Base-by-base conservation (phyloP, 129 eudicot species). In the Logfia minima region DNA sequence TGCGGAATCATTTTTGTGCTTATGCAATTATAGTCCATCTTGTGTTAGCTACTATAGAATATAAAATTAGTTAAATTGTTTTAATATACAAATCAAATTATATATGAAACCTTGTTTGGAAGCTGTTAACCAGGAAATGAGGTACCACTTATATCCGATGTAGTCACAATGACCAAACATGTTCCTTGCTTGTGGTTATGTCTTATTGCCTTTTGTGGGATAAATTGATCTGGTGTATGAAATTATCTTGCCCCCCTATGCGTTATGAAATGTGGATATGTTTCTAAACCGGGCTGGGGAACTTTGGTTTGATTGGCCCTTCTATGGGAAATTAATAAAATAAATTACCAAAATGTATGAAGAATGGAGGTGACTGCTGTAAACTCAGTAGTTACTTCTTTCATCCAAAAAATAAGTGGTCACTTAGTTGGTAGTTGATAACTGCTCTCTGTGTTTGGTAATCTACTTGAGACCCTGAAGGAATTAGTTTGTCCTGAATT, bases 1-100 rank as follows among this genome's bases (percentile, higher is more conserved):
- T 18, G 29, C 11, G 37, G 63, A 74, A 60, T 74, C 60, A 26
- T 11, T 17, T 41, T 39, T 76, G 72, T 48, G 64, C 64, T 43
- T 43, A 6, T 43, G 16, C 13, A 10, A 43, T 8, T 9, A 43
- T 43, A 43, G 51, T 43, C 16, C 16, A 10, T 43, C 51, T 8
- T 43, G 4, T 8, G 51, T 43, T 43, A 10, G 51, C 51, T 43
- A 10, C 55, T 48, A 11, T 48, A 3, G 1, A 59, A 39, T 32
- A 59, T 19, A 26, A 10, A 35, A 32, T 34, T 8, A 77, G 24
- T 77, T 77, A 34, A 52, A 21, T 19, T 24, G 37, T 53, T n/a
- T 35, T 45, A 45, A 10, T 3, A 45, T 2, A 45, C 53, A 45
- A 2, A 10, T 45, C 53, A 45, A 3, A 45, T 45, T 45, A 18